A percentile compares a stretch with the other conserved stretches of the same genome.
phyloP scores from a whole-genome alignment of 129 eudicot genomes.

The Helianthus tuberosus region DNA sequence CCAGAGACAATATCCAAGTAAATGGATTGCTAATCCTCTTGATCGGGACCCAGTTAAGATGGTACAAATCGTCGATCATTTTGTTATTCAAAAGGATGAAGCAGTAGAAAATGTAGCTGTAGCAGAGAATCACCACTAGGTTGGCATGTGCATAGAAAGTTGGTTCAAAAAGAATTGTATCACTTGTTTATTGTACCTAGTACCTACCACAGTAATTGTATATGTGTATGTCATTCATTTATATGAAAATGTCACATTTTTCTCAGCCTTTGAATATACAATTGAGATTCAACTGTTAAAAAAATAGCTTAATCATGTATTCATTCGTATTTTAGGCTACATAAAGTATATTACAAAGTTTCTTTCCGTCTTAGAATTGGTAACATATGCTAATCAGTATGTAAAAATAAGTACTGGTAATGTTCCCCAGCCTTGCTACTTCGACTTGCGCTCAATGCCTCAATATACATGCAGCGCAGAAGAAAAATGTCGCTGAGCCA shows the following conservation, averaged over 20 bases:
- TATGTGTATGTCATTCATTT: slow-evolving; percentile 1
- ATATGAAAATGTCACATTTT: not conserved
- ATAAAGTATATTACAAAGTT: no score
- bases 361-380: no score
- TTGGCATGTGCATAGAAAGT: slow-evolving; percentile 10
- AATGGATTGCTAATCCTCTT: slow-evolving; percentile 68
- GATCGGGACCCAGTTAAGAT: slow-evolving; percentile 81
- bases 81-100: slow-evolving; percentile 54
- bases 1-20: slow-evolving; percentile 72
- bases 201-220: slow-evolving; percentile 8
- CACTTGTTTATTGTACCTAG: slow-evolving; percentile 22
- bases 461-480: no score
- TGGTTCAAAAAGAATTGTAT: slow-evolving; percentile 7
- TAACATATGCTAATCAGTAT: no score
- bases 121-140: slow-evolving; percentile 28
- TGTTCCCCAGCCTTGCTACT: no score
- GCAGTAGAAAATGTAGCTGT: slow-evolving; percentile 42
- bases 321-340: not conserved
- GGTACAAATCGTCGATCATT: slow-evolving; percentile 70
- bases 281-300: not conserved
- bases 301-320: no score
- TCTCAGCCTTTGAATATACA: not conserved
- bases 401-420: no score
- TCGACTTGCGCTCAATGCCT: no score
- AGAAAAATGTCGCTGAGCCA: no score